These are phyloP conservation scores for Pythium aquatile DNA, from an alignment of 352 stramenopile species.

Conservation along the genomic window DNA sequence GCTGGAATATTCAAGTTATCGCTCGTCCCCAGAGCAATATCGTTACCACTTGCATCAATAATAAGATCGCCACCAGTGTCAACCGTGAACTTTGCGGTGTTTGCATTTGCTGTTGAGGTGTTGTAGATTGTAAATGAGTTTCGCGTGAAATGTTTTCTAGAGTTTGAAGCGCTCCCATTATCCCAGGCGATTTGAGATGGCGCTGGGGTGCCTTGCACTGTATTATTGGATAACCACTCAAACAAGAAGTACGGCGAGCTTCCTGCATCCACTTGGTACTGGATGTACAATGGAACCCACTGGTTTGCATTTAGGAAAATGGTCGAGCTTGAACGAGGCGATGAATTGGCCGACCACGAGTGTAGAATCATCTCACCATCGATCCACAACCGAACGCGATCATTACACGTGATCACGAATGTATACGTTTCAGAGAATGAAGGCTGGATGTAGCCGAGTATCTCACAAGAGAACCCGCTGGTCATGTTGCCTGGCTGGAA, in stretches of 20 bases:
- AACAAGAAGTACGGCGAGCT: neutral
- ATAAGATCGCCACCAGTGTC: neutral
- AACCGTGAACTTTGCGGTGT: neutral
- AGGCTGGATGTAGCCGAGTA: no score
- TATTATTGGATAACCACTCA: slow-evolving; percentile 5
- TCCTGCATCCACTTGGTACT: slow-evolving; percentile 4
- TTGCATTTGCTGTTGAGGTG: neutral
- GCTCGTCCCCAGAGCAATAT: neutral
- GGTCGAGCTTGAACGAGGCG: neutral
- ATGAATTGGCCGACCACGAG: neutral
- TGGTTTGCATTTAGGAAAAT: slow-evolving; percentile 9
- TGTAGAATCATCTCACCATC: slow-evolving; percentile 4
- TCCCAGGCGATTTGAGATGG: neutral
- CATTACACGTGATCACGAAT: no score
- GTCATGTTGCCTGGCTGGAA: no score
- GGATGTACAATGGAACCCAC: slow-evolving; percentile 4
- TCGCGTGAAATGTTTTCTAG: no score
- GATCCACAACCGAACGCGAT: slow-evolving; percentile 1
- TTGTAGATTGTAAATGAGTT: slow-evolving; percentile 9
- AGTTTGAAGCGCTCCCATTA: no score
- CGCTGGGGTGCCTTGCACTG: neutral
- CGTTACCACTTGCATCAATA: slow-evolving; percentile 4
- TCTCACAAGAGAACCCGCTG: no score
- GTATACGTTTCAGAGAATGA: no score
- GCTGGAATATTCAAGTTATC: slow-evolving; percentile 4